phyloP scores from a whole-genome alignment of 1,139 yeast species.

The Yamadazyma oceani region DNA sequence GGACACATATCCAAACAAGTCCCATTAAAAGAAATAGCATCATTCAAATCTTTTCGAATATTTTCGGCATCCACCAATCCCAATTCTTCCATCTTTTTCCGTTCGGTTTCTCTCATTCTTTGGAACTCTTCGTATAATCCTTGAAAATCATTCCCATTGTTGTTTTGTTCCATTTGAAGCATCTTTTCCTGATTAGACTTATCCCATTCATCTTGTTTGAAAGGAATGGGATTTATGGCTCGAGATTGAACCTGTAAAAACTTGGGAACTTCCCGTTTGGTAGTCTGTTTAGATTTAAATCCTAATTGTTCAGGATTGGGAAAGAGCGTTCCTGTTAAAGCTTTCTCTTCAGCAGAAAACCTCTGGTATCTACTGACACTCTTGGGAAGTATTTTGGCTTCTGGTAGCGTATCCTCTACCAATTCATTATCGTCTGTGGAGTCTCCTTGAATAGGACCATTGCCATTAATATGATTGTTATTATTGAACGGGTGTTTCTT shows the following conservation, averaged over 20 bases:
- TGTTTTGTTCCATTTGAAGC: constrained; percentile 33
- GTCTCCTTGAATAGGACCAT: constrained; percentile 2
- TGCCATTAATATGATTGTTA: constrained; percentile 3
- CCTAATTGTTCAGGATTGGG: constrained; percentile 31
- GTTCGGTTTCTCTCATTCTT: constrained; percentile 71
- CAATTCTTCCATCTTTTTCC: constrained; percentile 74
- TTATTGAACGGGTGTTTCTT: not conserved
- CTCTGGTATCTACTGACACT: constrained; percentile 23
- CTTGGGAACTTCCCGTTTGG: constrained; percentile 36
- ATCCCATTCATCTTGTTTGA: constrained; percentile 43
- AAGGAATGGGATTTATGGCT: constrained; percentile 34
- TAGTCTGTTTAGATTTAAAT: constrained; percentile 18
- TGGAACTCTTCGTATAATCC: constrained; percentile 57
- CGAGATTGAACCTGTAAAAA: constrained; percentile 40
- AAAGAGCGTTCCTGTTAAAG: constrained; percentile 30
- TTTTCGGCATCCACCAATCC: constrained; percentile 91
- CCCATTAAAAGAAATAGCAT: constrained; percentile 86
- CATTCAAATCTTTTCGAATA: constrained; percentile 73
- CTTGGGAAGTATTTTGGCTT: constrained; percentile 22
- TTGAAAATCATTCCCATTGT: constrained; percentile 38
- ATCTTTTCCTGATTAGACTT: constrained; percentile 40
- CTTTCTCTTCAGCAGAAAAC: constrained; percentile 23
- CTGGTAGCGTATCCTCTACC: constrained; percentile 15
- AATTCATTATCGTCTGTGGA: constrained; percentile 17
- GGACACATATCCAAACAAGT: constrained; percentile 96